Base-by-base conservation (phyloP, 208 protist genomes). In the Trypanosomatidae sp. region DNA sequence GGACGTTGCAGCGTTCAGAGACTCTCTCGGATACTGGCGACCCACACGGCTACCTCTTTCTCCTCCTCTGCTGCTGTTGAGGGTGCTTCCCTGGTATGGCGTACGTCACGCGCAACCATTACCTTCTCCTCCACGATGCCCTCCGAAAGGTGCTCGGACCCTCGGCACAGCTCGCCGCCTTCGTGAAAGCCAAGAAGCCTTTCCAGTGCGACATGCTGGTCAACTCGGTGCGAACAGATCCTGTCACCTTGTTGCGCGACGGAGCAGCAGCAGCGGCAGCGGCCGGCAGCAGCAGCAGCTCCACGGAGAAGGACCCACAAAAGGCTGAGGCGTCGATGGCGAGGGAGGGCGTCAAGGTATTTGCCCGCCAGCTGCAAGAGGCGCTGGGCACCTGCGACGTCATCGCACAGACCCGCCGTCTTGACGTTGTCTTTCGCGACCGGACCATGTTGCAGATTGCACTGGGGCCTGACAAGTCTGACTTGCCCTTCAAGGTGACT, bases 171-270 rank as follows among this genome's bases (percentile, higher is more conserved):
- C 81, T 97, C 3, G 62, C 90, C 9, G 92, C 92, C 1, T 97
- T 97, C 64, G 92, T 95, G 19, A 90, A 83, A 73, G 71, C 81
- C 1, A 81, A 82, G 67, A 71, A 82, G 58, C 62, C 68, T 0
- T 97, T 93, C 69, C 92, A 97, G 71, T 95, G 92, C 55, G 87
- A 97, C 69, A 97, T 97, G 92, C 79, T 95, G 25, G 76, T 97
- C 28, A 94, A 93, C 71, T 75, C 75, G 19, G 41, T 68, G 7
- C 46, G 55, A 13, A 93, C 86, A 5, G 89, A 97, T 66, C 19
- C 43, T 55, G n/a, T 22, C 15, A 25, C 60, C 7, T 49, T 22
- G 13, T 13, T 44, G 19, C 73, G 62, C 10, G 41, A 13, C n/a
- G 56, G 44, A 36, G 56, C n/a, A 7, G 17, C 12, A 1, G 15